Evolutionary conservation across 225 moss, liverwort and hornwort genomes (phyloP).

Genomic region (Pleurozium schreberi): DNA sequence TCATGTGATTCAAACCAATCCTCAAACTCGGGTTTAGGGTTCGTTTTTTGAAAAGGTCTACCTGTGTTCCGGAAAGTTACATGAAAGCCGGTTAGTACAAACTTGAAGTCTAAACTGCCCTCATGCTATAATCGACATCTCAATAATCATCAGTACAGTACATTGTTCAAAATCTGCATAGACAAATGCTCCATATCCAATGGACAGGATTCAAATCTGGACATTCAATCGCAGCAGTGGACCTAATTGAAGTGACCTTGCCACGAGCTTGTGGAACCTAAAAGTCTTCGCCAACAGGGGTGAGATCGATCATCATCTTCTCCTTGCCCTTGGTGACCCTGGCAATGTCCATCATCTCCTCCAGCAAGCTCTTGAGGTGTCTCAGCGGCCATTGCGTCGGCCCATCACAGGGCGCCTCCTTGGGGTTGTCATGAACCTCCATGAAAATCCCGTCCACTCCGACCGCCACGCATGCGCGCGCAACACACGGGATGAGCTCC

Average conservation of each 20-base stretch:
- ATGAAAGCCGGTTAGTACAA: neutral
- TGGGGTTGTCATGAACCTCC: slow-evolving; percentile 97
- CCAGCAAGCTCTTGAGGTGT: slow-evolving; percentile 73
- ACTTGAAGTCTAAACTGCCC: neutral
- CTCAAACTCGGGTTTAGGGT: neutral
- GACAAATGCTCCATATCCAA: neutral
- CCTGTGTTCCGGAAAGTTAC: neutral
- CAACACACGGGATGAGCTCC: slow-evolving; percentile 85
- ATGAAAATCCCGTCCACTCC: slow-evolving; percentile 95
- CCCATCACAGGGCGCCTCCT: slow-evolving; percentile 71
- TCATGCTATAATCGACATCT: neutral
- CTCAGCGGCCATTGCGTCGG: slow-evolving; percentile 97
- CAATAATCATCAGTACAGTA: neutral
- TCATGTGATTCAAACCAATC: neutral
- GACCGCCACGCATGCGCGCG: slow-evolving; percentile 77
- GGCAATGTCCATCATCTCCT: slow-evolving; percentile 81
- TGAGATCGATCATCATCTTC: slow-evolving; percentile 64
- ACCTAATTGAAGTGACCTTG: neutral
- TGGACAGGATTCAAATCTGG: neutral
- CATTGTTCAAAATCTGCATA: neutral
- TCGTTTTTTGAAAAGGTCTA: neutral
- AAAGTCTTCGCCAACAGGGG: slow-evolving; percentile 75
- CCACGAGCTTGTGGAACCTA: slow-evolving; percentile 5
- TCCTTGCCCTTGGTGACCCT: slow-evolving; percentile 75
- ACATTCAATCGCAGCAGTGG: neutral